These are phyloP conservation scores for Didymella segeticola DNA, from an alignment of 2,329 filamentous ascomycete genomes.

Conservation along the genomic window DNA sequence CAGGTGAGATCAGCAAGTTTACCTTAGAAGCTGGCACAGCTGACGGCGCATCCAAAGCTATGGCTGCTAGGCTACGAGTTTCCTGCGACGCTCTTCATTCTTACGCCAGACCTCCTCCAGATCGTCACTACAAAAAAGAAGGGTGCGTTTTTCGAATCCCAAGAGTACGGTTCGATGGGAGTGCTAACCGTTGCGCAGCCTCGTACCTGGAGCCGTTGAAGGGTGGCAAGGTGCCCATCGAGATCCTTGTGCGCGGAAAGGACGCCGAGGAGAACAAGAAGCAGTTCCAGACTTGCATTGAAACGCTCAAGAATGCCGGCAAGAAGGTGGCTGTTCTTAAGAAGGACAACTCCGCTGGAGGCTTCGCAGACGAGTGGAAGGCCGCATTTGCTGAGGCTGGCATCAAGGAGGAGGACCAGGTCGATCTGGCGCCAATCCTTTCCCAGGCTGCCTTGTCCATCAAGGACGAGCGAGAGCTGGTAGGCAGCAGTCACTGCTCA, in stretches of 20 bases:
- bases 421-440: constrained; percentile 82
- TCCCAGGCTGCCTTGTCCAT: constrained; percentile 85
- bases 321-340: constrained; percentile 88
- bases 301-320: constrained; percentile 85
- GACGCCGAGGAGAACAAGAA: constrained; percentile 91
- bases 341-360: constrained; percentile 84
- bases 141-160: constrained; percentile 62
- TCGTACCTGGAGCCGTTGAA: constrained; percentile 93
- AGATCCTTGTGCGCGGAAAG: constrained; percentile 90
- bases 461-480: constrained; percentile 93
- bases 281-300: constrained; percentile 82
- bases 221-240: constrained; percentile 88
- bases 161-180: not conserved
- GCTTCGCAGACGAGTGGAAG: constrained; percentile 97
- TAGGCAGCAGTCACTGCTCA: constrained; percentile 40
- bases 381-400: constrained; percentile 73
- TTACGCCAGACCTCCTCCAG: constrained; percentile 87
- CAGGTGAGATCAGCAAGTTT: constrained; percentile 67
- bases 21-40: constrained; percentile 28
- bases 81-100: constrained; percentile 90
- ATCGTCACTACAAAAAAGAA: constrained; percentile 97
- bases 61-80: constrained; percentile 99
- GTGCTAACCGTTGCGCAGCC: constrained; percentile 64
- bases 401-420: constrained; percentile 85
- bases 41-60: constrained; percentile 66